These are phyloP conservation scores for Plasmodium malariae DNA, from an alignment of 169 alveolate species.

Conservation along the genomic window DNA sequence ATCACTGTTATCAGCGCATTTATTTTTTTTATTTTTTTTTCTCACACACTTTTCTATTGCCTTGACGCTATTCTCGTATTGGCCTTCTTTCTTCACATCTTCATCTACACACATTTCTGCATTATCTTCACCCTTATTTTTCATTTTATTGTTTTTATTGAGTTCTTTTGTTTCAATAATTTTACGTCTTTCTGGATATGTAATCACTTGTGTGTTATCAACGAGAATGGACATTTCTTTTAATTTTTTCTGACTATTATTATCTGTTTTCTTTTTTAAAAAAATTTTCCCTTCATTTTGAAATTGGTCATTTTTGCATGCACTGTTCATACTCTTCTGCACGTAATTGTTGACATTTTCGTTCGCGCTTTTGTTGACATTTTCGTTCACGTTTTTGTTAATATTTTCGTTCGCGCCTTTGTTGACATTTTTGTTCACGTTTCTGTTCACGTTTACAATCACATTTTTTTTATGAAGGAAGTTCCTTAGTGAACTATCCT, in stretches of 20 bases:
- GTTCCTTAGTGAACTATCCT: too few relatives aligned
- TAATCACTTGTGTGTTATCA: background rate
- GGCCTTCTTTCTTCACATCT: slow-evolving; percentile 8
- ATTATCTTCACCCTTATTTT: background rate
- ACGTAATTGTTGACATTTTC: background rate
- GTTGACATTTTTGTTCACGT: too few relatives aligned
- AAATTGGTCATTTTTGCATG: too few relatives aligned
- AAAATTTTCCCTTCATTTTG: too few relatives aligned
- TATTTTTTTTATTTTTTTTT: too few relatives aligned
- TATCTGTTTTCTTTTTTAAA: background rate
- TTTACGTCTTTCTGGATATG: background rate
- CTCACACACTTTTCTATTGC: background rate
- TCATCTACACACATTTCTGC: background rate
- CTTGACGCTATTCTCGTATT: too few relatives aligned
- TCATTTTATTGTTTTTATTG: background rate
- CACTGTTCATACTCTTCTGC: background rate
- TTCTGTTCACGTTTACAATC: too few relatives aligned
- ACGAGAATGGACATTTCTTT: background rate
- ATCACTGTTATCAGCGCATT: too few relatives aligned
- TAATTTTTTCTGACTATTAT: background rate
- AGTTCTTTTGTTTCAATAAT: background rate
- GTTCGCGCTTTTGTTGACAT: too few relatives aligned
- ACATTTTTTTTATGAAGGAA: too few relatives aligned
- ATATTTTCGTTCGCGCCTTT: background rate
- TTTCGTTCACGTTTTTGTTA: too few relatives aligned